A percentile compares a stretch with the other conserved stretches of the same genome.
Evolutionary conservation across 106 monocot genomes (phyloP).

Genomic region (Alisma plantagoaquatica): DNA sequence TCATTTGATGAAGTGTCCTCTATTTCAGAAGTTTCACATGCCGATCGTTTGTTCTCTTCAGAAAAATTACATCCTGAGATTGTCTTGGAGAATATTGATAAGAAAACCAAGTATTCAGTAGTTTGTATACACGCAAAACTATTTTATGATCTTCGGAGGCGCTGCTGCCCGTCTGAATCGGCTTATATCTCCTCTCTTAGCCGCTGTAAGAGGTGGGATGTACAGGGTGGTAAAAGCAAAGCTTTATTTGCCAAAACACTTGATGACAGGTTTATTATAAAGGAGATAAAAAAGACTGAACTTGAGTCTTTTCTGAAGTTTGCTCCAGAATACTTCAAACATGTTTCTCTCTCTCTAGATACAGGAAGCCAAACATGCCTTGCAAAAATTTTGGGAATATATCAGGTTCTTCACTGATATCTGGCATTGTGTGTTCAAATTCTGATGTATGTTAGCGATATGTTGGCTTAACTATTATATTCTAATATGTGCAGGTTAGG

Average conservation of each 20-base stretch:
- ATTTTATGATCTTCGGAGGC: slow-evolving; percentile 61
- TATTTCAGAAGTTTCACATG: slow-evolving; percentile 26
- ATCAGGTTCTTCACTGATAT: slow-evolving; percentile 42
- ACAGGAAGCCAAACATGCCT: slow-evolving; percentile 90
- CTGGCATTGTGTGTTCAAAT: too few species aligned
- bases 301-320: slow-evolving; percentile 89
- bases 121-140: slow-evolving; percentile 70
- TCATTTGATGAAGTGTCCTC: slow-evolving; percentile 41
- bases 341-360: slow-evolving; percentile 42
- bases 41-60: slow-evolving; percentile 28
- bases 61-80: slow-evolving; percentile 55
- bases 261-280: slow-evolving; percentile 96
- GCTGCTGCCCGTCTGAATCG: slow-evolving; percentile 77
- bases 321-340: slow-evolving; percentile 78
- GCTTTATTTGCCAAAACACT: slow-evolving; percentile 89
- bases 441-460: neutral
- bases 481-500: slow-evolving; percentile 35
- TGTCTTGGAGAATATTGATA: slow-evolving; percentile 16
- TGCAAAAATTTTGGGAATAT: slow-evolving; percentile 90
- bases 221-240: slow-evolving; percentile 96
- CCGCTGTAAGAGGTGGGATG: slow-evolving; percentile 94
- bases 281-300: slow-evolving; percentile 86
- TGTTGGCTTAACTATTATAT: neutral
- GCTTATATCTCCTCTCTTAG: slow-evolving; percentile 81
- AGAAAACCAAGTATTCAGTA: slow-evolving; percentile 64